Base-by-base conservation (phyloP, 179 eudicot genomes). In the Heliamphora pulchella region DNA sequence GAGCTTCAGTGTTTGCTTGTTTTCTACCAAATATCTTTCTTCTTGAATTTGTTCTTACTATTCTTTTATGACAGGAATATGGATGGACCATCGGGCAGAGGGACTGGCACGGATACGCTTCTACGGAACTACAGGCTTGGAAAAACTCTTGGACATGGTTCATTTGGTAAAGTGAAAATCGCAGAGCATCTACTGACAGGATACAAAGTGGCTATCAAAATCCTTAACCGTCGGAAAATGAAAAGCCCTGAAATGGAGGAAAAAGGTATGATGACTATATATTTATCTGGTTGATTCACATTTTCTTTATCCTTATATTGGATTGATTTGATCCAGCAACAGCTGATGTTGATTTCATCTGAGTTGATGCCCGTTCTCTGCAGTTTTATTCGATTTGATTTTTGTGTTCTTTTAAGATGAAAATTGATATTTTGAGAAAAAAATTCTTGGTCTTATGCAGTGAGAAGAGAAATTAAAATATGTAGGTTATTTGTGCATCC, bases 101-200 rank as follows among this genome's bases (percentile, higher is more conserved):
- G 80, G 55, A 74, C 53, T 39, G 70, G 76, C 55, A 79, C 78
- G 0, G 90, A 86, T 67, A 72, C 68, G 50, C 77, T 76, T 80
- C 80, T 82, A 50, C 72, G 78, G 55, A 87, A 87, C 83, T 89
- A 89, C 78, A 87, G 88, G 64, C 74, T 89, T 78, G 91, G 91
- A 57, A 89, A 86, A 86, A 89, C 90, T 55, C 91, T 89, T 77
- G 91, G 91, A 50, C 87, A 82, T 78, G 91, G 90, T 67, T 84
- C 90, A 65, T 89, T 89, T 83, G 90, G 91, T 13, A 89, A 86
- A 80, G 91, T 89, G 22, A 89, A 86, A 84, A 83, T 89, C 15
- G 91, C 91, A 48, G 87, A 87, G 83, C 91, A 89, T 85, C 78
- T 85, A 31, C 80, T 59, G 68, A 89, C 90, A 3, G 83, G 86